These are phyloP conservation scores for Coemansia biformis DNA, from an alignment of 192 early-diverging fungal genomes.

Conservation along the genomic window DNA sequence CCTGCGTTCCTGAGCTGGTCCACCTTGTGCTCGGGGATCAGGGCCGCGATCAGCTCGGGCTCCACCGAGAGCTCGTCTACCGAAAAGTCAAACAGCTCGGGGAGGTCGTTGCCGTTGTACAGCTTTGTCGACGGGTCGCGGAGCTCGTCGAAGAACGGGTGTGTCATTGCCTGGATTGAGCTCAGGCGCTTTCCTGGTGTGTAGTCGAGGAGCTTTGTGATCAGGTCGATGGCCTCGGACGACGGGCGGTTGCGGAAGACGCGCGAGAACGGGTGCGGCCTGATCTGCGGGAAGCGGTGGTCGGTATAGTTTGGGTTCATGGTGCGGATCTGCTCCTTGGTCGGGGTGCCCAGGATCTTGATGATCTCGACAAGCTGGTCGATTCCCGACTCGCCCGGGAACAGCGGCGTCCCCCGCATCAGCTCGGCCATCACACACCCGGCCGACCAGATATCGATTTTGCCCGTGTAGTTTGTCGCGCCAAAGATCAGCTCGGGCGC, in stretches of 20 bases:
- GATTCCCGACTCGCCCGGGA: constrained; percentile 94
- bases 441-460: constrained; percentile 91
- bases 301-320: constrained; percentile 99
- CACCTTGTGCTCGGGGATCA: constrained; percentile 74
- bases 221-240: constrained; percentile 82
- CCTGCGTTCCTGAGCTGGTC: constrained; percentile 35
- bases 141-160: constrained; percentile 97
- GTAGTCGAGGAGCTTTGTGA: constrained; percentile 84
- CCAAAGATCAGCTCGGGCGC: constrained; percentile 97
- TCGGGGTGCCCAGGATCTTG: constrained; percentile 96
- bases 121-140: constrained; percentile 76
- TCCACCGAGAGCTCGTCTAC: constrained; percentile 79
- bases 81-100: constrained; percentile 89
- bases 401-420: constrained; percentile 87
- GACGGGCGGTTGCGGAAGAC: constrained; percentile 80
- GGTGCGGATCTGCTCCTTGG: constrained; percentile 88
- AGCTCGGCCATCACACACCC: constrained; percentile 97
- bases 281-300: constrained; percentile 98
- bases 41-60: constrained; percentile 66
- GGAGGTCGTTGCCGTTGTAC: constrained; percentile 77
- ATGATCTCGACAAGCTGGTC: constrained; percentile 99
- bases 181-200: constrained; percentile 77
- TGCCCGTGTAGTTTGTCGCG: constrained; percentile 85
- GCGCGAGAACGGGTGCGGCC: constrained; percentile 81
- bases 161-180: constrained; percentile 86